Evolutionary conservation across 148 eudicot genomes (phyloP).

Genomic region (Oxyria digyna): DNA sequence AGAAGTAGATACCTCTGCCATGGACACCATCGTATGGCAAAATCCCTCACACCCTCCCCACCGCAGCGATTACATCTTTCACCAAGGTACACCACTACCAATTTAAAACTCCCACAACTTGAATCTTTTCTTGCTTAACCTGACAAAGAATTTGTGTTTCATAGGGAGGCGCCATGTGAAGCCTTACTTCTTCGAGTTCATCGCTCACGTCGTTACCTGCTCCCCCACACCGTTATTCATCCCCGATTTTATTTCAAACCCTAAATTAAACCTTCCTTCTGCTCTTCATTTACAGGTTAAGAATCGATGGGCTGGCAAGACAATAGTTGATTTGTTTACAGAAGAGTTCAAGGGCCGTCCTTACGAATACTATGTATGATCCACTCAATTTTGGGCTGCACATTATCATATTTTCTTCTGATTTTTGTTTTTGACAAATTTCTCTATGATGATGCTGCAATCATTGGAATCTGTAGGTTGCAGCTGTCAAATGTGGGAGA

Average conservation of each 20-base stretch:
- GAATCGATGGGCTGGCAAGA: constrained; percentile 90
- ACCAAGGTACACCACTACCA: constrained; percentile 34
- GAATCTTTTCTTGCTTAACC: not conserved
- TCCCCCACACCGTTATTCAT: not conserved
- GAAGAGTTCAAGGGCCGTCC: constrained; percentile 87
- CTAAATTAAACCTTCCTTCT: not conserved
- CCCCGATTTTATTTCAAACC: not conserved
- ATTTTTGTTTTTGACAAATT: not conserved
- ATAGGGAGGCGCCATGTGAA: constrained; percentile 82
- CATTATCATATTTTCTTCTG: not conserved
- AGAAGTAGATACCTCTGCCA: constrained; percentile 6
- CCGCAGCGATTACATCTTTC: constrained; percentile 70
- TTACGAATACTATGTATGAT: constrained; percentile 71
- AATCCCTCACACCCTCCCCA: constrained; percentile 77
- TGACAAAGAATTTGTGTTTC: constrained; percentile 8
- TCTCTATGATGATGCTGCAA: constrained; percentile 6
- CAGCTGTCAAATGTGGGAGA: constrained; percentile 86
- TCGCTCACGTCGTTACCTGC: constrained; percentile 55
- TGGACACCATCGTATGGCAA: constrained; percentile 98
- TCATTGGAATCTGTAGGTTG: constrained; percentile 36
- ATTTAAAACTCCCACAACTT: not conserved
- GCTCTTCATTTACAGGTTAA: constrained; percentile 17
- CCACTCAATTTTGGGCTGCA: not conserved
- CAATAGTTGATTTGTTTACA: constrained; percentile 74
- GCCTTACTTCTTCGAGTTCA: constrained; percentile 96